Evolutionary conservation across 2,329 filamentous ascomycete species (phyloP).

Genomic region (Trichophyton benhamiae): DNA sequence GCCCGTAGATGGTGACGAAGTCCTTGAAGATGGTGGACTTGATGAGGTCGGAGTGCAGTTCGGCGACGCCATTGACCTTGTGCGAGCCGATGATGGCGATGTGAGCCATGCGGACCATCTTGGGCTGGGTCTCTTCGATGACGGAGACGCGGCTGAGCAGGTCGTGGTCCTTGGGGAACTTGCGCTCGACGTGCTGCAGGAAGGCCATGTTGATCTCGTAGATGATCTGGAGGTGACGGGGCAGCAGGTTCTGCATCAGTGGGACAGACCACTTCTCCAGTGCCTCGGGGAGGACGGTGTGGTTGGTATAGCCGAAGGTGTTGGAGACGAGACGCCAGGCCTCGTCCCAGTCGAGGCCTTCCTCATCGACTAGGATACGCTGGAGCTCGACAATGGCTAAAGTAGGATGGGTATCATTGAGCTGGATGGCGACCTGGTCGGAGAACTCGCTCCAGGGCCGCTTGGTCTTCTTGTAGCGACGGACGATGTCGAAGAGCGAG

Average conservation of each 20-base stretch:
- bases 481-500: constrained; percentile 89
- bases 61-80: constrained; percentile 97
- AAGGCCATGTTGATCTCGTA: constrained; percentile 97
- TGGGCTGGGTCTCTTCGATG: constrained; percentile 90
- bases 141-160: constrained; percentile 82
- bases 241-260: constrained; percentile 80
- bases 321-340: constrained; percentile 71
- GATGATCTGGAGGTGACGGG: constrained; percentile 90
- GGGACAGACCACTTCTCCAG: constrained; percentile 97
- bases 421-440: constrained; percentile 89
- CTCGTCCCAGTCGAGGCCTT: constrained; percentile 85
- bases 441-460: constrained; percentile 84
- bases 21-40: constrained; percentile 99
- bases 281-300: constrained; percentile 92
- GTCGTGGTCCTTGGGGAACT: constrained; percentile 79
- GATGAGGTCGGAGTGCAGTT: constrained; percentile 94
- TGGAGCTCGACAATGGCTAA: constrained; percentile 92
- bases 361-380: constrained; percentile 77
- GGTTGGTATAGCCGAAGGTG: constrained; percentile 94
- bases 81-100: constrained; percentile 93
- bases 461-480: constrained; percentile 95
- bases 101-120: constrained; percentile 97
- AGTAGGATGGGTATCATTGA: constrained; percentile 96
- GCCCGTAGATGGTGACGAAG: constrained; percentile 87
- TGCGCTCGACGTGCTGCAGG: constrained; percentile 78